Conservation (phyloP, 352 stramenopile species). For the Phytophthora quininea region DNA sequence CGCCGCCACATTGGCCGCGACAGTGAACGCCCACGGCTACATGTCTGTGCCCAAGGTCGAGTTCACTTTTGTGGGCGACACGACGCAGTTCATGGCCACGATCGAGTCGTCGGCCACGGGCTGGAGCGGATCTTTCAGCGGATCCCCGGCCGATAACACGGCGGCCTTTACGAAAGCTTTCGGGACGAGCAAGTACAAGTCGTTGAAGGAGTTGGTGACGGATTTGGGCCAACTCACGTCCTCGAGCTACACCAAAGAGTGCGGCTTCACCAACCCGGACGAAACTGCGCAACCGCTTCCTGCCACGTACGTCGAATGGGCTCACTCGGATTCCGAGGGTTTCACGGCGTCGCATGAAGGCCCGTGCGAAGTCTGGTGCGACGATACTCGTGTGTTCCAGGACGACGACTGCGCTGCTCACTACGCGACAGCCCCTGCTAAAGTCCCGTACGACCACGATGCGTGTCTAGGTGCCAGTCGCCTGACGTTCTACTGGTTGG, state of each 20-base stretch:
- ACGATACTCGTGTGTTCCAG: conserved; percentile 19
- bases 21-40: conserved; percentile 33
- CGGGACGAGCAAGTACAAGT: conserved; percentile 15
- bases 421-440: conserved; percentile 19
- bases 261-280: conserved; percentile 31
- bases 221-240: conserved; percentile 29
- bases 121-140: conserved; percentile 29
- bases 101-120: conserved; percentile 30
- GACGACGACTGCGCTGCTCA: conserved; percentile 16
- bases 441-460: conserved; percentile 29
- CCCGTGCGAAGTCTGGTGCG: conserved; percentile 43
- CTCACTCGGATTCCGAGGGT: conserved; percentile 30
- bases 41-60: conserved; percentile 32
- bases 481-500: conserved; percentile 51
- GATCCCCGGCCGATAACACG: conserved; percentile 31
- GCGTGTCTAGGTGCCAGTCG: conserved; percentile 33
- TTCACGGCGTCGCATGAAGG: conserved; percentile 40
- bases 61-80: conserved; percentile 31
- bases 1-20: conserved; percentile 6
- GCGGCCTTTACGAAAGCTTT: conserved; percentile 38
- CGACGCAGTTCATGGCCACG: conserved; percentile 40
- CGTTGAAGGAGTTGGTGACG: conserved; percentile 28
- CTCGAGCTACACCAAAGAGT: conserved; percentile 23
- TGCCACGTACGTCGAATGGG: conserved; percentile 32
- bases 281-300: conserved; percentile 25